These are phyloP conservation scores for Globisporangium megalacanthum DNA, from an alignment of 352 stramenopile genomes.

Conservation along the genomic window DNA sequence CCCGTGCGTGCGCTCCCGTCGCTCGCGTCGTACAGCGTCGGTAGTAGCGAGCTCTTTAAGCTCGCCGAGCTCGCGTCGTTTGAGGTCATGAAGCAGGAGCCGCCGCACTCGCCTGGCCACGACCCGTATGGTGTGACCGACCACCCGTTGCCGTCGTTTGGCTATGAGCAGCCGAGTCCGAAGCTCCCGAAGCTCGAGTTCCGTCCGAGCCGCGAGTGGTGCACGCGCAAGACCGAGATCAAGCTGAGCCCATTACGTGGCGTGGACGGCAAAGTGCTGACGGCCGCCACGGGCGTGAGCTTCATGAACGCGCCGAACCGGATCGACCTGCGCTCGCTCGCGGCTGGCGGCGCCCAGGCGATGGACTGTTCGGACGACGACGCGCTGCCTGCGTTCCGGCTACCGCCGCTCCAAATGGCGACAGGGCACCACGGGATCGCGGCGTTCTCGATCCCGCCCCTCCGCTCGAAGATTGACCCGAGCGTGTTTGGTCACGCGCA, in stretches of 20 bases:
- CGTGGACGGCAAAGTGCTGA: constrained; percentile 39
- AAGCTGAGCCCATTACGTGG: constrained; percentile 54
- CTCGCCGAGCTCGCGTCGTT: constrained; percentile 70
- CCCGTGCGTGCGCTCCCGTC: constrained; percentile 23
- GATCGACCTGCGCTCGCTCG: constrained; percentile 13
- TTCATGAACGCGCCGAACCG: constrained; percentile 52
- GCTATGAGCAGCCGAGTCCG: constrained; percentile 1
- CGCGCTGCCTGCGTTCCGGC: constrained; percentile 32
- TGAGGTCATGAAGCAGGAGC: constrained; percentile 70
- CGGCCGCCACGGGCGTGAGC: constrained; percentile 37
- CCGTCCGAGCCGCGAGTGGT: constrained; percentile 40
- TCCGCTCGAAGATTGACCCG: constrained; percentile 75
- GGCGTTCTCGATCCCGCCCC: constrained; percentile 59
- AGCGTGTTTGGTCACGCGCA: constrained; percentile 51
- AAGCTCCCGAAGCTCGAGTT: constrained; percentile 25
- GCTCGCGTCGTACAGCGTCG: constrained; percentile 18
- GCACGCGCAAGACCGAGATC: constrained; percentile 53
- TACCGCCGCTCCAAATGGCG: constrained; percentile 60
- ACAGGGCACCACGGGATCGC: constrained; percentile 21
- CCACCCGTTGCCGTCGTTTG: not conserved
- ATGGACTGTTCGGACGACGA: constrained; percentile 21
- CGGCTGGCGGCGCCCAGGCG: constrained; percentile 3
- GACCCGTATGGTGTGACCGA: constrained; percentile 7
- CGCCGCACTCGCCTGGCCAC: constrained; percentile 15
- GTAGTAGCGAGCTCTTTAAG: constrained; percentile 60